A percentile compares a stretch with the other conserved stretches of the same genome.
phyloP scores from a whole-genome alignment of 148 eudicot genomes.

The Arbutus unedo region DNA sequence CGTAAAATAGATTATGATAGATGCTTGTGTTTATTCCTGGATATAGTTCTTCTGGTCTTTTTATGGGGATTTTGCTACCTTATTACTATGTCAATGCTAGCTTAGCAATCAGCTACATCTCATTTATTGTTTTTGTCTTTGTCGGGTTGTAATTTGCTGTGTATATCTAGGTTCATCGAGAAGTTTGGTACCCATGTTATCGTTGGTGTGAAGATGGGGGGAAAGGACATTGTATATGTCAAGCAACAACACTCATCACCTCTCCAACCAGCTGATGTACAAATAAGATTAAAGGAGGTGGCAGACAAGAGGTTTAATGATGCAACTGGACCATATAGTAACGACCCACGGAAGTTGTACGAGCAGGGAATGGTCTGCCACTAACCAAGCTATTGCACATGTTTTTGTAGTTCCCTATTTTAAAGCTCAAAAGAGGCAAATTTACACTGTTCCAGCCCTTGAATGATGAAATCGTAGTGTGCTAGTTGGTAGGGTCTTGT shows the following conservation, averaged over 20 bases:
- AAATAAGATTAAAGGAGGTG: conserved; percentile 40
- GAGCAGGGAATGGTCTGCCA: conserved; percentile 22
- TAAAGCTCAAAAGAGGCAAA: conserved; percentile 7
- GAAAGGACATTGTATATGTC: conserved; percentile 48
- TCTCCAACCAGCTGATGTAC: conserved; percentile 43
- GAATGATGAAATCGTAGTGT: not conserved
- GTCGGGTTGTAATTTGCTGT: not conserved
- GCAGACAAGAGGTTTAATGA: conserved; percentile 45
- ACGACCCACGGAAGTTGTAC: conserved; percentile 21
- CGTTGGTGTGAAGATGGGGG: conserved; percentile 60
- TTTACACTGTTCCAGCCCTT: not conserved
- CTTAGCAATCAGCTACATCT: not conserved
- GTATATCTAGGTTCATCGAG: conserved; percentile 42
- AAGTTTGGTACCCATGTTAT: conserved; percentile 51
- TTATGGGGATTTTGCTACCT: not conserved
- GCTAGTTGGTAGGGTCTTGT: not conserved
- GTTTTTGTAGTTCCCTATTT: not conserved
- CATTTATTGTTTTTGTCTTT: not conserved
- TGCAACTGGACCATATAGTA: conserved; percentile 25
- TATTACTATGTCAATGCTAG: not conserved
- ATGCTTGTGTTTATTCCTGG: not conserved
- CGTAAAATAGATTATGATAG: not conserved
- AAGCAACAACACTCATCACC: conserved; percentile 49
- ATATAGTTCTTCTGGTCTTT: conserved; percentile 8
- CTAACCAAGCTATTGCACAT: not conserved